A percentile compares a stretch with the other conserved stretches of the same genome.
These are phyloP conservation scores for Emmonsia crescens DNA, from an alignment of 2,329 filamentous ascomycete genomes.

Conservation along the genomic window DNA sequence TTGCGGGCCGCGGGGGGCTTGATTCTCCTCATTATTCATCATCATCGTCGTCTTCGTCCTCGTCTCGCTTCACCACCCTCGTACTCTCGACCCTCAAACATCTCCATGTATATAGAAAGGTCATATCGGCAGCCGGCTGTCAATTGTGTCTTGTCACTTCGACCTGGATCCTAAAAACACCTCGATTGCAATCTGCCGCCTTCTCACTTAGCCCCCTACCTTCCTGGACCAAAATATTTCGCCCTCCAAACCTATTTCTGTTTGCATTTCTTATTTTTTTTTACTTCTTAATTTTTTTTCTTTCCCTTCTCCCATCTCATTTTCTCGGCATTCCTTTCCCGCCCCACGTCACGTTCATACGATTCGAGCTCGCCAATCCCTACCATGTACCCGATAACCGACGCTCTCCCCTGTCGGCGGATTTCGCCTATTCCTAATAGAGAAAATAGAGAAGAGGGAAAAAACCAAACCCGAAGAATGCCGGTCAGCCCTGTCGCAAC, in stretches of 20 bases:
- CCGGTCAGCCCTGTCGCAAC: background rate
- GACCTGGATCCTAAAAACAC: background rate
- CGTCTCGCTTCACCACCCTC: background rate
- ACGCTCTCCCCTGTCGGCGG: background rate
- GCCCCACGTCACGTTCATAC: background rate
- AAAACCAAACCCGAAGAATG: background rate
- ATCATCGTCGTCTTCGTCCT: background rate
- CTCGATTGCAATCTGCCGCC: background rate
- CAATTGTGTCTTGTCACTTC: background rate
- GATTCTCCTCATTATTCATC: conserved; percentile 1
- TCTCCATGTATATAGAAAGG: background rate
- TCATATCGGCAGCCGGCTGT: conserved; percentile 10
- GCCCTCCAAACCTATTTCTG: background rate
- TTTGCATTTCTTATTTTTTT: background rate
- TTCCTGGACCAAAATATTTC: background rate
- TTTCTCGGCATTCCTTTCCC: background rate
- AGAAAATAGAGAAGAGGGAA: background rate
- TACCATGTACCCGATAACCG: background rate
- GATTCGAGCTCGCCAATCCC: background rate
- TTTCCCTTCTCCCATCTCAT: background rate
- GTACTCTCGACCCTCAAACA: background rate
- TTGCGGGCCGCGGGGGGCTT: background rate
- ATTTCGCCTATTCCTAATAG: conserved; percentile 1
- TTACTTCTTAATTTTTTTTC: background rate
- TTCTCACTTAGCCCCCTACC: too few relatives aligned